Evolutionary conservation across 257 asterid species (phyloP).

Genomic region (Gentiana macrophylla): DNA sequence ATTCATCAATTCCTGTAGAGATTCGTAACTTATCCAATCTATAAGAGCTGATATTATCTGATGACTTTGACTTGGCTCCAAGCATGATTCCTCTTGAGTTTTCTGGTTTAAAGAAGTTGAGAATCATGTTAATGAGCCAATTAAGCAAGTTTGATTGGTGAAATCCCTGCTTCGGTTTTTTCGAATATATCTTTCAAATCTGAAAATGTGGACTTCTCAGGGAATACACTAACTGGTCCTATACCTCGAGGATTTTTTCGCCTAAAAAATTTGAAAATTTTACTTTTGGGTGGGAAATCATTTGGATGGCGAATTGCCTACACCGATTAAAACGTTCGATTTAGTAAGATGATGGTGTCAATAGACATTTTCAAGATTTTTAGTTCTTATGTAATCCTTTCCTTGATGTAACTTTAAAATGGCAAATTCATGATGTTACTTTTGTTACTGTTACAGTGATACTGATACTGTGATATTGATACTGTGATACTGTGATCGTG

Average conservation of each 20-base stretch:
- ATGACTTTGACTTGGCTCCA: conserved; percentile 37
- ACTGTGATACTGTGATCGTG: too few species aligned
- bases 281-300: conserved; percentile 29
- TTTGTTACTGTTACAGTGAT: too few species aligned
- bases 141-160: conserved; percentile 27
- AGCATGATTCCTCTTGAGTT: conserved; percentile 43
- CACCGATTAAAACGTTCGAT: conserved; percentile 8
- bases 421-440: too few species aligned
- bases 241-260: conserved; percentile 31
- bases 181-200: conserved; percentile 25
- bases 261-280: conserved; percentile 35
- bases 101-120: conserved; percentile 34
- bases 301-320: conserved; percentile 48
- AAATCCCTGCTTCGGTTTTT: conserved; percentile 21
- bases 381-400: too few species aligned
- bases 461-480: too few species aligned
- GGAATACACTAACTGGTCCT: conserved; percentile 12
- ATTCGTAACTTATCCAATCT: conserved; percentile 40
- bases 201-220: conserved; percentile 21
- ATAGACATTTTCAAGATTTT: too few species aligned
- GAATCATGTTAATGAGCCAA: conserved; percentile 28
- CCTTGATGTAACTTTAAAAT: too few species aligned
- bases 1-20: conserved; percentile 43
- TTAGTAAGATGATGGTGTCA: conserved; percentile 14
- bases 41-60: conserved; percentile 15